Evolutionary conservation across 148 eudicot genomes (phyloP).

Genomic region (Drosera capensis): DNA sequence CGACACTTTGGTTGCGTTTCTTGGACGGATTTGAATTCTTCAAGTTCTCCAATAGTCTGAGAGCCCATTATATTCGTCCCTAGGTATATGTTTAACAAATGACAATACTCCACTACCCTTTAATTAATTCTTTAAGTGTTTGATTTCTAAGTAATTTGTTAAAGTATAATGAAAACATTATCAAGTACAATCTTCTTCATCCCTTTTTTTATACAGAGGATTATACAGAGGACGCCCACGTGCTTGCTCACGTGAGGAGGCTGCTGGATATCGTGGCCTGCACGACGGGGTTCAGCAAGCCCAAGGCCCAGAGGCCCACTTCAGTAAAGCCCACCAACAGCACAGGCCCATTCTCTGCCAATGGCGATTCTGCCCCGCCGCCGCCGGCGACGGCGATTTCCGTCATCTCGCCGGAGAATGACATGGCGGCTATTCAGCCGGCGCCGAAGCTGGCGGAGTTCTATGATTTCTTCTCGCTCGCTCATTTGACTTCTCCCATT

Average conservation of each 20-base stretch:
- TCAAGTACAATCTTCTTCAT: no score
- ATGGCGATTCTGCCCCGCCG: slow-evolving; percentile 14
- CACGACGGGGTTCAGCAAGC: slow-evolving; percentile 65
- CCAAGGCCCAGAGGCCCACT: slow-evolving; percentile 35
- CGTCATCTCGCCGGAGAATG: slow-evolving; percentile 36
- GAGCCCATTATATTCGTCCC: no score
- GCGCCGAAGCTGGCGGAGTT: slow-evolving; percentile 82
- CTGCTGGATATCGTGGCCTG: slow-evolving; percentile 75
- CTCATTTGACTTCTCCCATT: slow-evolving; percentile 72
- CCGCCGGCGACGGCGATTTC: slow-evolving; percentile 21
- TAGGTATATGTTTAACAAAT: no score
- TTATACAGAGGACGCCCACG: slow-evolving; percentile 45
- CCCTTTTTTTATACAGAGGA: slow-evolving; percentile 36
- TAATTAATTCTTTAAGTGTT: no score
- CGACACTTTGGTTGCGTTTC: no score
- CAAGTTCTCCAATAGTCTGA: no score
- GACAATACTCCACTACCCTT: no score
- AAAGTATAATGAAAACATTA: no score
- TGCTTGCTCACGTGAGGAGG: slow-evolving; percentile 69
- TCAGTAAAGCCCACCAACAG: slow-evolving; percentile 11
- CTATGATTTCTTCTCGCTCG: slow-evolving; percentile 78
- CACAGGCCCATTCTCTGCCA: slow-evolving; percentile 9
- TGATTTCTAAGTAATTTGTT: slow-evolving; percentile 10
- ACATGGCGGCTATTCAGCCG: slow-evolving; percentile 90
- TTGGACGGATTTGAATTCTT: no score